Evolutionary conservation across 1,284 basidiomycete species (phyloP).

Genomic region (Pseudozyma flocculosa): DNA sequence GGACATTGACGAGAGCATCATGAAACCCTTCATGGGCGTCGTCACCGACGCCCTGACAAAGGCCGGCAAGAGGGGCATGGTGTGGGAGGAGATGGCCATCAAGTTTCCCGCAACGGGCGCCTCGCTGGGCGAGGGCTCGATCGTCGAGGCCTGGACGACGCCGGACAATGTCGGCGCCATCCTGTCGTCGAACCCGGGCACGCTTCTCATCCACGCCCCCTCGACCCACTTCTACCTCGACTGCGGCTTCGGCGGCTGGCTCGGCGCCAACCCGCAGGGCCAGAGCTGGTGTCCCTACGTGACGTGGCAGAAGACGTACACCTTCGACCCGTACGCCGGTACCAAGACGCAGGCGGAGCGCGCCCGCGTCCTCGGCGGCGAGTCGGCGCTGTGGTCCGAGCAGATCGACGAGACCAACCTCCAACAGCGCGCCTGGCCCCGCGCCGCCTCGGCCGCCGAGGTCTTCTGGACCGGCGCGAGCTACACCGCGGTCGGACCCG

Average conservation of each 20-base stretch:
- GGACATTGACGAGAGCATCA: conserved; percentile 32
- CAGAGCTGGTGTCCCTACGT: conserved; percentile 63
- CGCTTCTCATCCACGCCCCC: conserved; percentile 65
- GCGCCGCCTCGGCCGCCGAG: conserved; percentile 75
- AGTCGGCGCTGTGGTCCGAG: conserved; percentile 74
- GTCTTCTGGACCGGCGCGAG: conserved; percentile 74
- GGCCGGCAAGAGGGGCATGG: conserved; percentile 66
- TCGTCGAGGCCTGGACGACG: conserved; percentile 74
- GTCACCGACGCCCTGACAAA: conserved; percentile 63
- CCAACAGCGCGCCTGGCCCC: conserved; percentile 72
- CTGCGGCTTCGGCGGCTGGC: conserved; percentile 72
- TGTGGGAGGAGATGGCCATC: conserved; percentile 67
- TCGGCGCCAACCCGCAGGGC: conserved; percentile 65
- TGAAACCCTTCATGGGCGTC: conserved; percentile 66
- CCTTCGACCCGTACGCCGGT: conserved; percentile 67
- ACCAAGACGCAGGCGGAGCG: neutral
- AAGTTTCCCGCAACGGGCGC: conserved; percentile 52
- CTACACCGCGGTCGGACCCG: conserved; percentile 12
- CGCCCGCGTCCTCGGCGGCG: conserved; percentile 69
- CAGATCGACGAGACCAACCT: conserved; percentile 72
- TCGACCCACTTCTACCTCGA: conserved; percentile 74
- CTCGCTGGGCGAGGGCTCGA: conserved; percentile 67
- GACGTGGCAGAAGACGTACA: conserved; percentile 63
- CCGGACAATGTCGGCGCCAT: conserved; percentile 67
- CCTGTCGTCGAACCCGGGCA: conserved; percentile 66